phyloP scores from a whole-genome alignment of 2,329 filamentous ascomycete genomes.

The Emmonsiellopsis sp. region DNA sequence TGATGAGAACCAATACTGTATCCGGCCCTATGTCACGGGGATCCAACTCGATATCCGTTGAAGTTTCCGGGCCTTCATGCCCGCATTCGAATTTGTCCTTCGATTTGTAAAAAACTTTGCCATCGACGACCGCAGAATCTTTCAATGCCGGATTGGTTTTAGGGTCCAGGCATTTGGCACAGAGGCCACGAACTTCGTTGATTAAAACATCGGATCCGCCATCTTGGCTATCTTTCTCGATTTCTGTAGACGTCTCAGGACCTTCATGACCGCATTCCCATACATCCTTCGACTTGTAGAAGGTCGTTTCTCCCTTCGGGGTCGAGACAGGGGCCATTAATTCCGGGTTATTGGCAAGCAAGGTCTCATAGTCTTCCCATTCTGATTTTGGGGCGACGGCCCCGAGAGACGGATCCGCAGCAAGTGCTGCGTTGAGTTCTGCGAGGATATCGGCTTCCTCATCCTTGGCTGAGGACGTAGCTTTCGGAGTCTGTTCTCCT shows the following conservation, averaged over 20 bases:
- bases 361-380: constrained; percentile 12
- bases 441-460: constrained; percentile 13
- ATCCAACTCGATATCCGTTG: constrained; percentile 11
- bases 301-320: constrained; percentile 3
- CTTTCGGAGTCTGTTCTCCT: not conserved
- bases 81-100: constrained; percentile 13
- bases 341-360: constrained; percentile 12
- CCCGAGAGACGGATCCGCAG: constrained; percentile 9
- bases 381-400: constrained; percentile 5
- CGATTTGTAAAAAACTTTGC: constrained; percentile 9
- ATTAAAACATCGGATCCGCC: constrained; percentile 3
- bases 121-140: not conserved
- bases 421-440: constrained; percentile 11
- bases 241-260: constrained; percentile 7
- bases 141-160: not conserved
- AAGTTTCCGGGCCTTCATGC: constrained; percentile 9
- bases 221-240: constrained; percentile 9
- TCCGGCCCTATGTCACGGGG: not conserved
- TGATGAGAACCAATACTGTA: constrained; percentile 3
- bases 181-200: constrained; percentile 6
- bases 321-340: constrained; percentile 8
- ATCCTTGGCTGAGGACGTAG: not conserved
- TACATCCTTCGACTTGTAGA: constrained; percentile 11
- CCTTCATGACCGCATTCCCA: constrained; percentile 14
- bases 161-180: not conserved